These are phyloP conservation scores for Diaporthe citri DNA, from an alignment of 2,329 filamentous ascomycete species.

Conservation along the genomic window DNA sequence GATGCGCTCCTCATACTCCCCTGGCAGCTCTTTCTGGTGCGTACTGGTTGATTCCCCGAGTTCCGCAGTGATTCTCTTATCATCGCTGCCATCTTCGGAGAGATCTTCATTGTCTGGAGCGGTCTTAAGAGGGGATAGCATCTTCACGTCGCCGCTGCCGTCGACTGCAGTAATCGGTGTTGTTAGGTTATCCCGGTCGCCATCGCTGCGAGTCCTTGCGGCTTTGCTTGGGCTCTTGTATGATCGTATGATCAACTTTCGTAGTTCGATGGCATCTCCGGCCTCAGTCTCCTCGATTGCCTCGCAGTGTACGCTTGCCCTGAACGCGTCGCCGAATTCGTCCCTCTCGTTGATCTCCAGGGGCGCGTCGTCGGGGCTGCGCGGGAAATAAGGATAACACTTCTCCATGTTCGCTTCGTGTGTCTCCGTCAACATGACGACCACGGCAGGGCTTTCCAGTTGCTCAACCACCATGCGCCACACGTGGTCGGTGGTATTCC, in stretches of 20 bases:
- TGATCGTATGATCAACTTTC: conserved; percentile 75
- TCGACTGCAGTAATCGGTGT: conserved; percentile 16
- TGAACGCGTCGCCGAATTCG: conserved; percentile 75
- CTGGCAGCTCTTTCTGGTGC: conserved; percentile 42
- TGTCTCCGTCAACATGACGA: conserved; percentile 95
- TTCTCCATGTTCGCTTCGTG: conserved; percentile 83
- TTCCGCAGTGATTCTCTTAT: conserved; percentile 23
- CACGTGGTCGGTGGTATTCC: conserved; percentile 80
- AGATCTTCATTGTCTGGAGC: not conserved
- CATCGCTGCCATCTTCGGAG: conserved; percentile 2
- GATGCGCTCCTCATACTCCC: conserved; percentile 66
- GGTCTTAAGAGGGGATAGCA: conserved; percentile 39
- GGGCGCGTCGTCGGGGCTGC: conserved; percentile 63
- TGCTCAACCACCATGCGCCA: conserved; percentile 98
- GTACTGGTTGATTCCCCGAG: conserved; percentile 5
- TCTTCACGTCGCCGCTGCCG: conserved; percentile 39
- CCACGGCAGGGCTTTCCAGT: conserved; percentile 77
- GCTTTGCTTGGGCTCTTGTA: conserved; percentile 43
- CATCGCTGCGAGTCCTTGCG: not conserved
- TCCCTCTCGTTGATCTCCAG: conserved; percentile 73
- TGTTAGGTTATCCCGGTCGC: conserved; percentile 6
- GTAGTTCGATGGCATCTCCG: conserved; percentile 75
- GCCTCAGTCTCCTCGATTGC: conserved; percentile 67
- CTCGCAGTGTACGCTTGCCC: conserved; percentile 77
- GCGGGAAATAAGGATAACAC: conserved; percentile 90